Conservation (phyloP, 176 grass and related monocot genomes). For the Ensete glaucum region DNA sequence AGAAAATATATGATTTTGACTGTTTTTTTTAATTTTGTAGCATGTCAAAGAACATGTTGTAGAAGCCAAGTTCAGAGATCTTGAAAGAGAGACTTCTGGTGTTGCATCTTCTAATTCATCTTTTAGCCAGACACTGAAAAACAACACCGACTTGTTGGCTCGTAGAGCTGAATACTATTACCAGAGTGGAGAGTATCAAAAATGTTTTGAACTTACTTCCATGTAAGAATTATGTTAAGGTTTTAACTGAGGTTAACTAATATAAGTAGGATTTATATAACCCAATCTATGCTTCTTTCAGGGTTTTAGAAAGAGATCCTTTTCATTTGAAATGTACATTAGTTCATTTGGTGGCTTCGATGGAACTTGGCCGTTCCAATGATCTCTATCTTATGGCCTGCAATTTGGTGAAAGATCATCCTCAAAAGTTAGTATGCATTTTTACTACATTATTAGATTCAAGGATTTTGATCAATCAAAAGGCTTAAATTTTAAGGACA, state of each 20-base stretch:
- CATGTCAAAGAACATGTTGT: slow-evolving; percentile 80
- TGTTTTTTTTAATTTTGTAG: slow-evolving; percentile 29
- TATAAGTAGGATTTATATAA: slow-evolving; percentile 1
- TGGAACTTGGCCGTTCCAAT: slow-evolving; percentile 92
- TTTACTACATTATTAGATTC: neutral
- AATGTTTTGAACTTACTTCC: slow-evolving; percentile 85
- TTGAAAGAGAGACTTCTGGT: slow-evolving; percentile 59
- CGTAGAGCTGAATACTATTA: slow-evolving; percentile 95
- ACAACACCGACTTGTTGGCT: slow-evolving; percentile 69
- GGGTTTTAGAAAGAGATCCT: slow-evolving; percentile 93
- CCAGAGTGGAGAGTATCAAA: slow-evolving; percentile 86
- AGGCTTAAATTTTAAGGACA: neutral
- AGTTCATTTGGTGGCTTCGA: slow-evolving; percentile 82
- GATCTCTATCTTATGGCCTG: slow-evolving; percentile 89
- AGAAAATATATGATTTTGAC: neutral
- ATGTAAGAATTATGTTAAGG: slow-evolving; percentile 36
- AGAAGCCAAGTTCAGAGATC: slow-evolving; percentile 92
- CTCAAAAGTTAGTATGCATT: slow-evolving; percentile 70
- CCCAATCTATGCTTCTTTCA: slow-evolving; percentile 27
- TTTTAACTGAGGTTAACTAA: slow-evolving; percentile 15
- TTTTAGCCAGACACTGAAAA: slow-evolving; percentile 58
- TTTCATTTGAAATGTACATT: slow-evolving; percentile 89
- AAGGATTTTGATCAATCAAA: slow-evolving; percentile 6
- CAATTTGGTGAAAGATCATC: slow-evolving; percentile 94
- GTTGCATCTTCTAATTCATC: slow-evolving; percentile 47